Percentiles rank a stretch among this genome's conserved stretches.
Evolutionary conservation across 768 basidiomycete species (phyloP).

Genomic region (Podaxis mareebaensis): DNA sequence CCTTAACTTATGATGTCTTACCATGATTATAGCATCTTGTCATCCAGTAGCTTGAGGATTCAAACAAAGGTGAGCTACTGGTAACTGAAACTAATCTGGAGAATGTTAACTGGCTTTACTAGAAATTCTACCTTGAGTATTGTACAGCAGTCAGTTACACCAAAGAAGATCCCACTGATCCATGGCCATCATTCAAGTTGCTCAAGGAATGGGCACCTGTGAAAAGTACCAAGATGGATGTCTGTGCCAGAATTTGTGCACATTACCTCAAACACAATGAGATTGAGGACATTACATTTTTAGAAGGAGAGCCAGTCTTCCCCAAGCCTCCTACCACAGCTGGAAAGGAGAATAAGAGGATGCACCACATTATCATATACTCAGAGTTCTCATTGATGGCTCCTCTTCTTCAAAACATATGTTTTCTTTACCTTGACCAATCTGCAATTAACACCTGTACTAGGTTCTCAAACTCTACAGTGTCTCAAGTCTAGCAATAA

Average conservation of each 20-base stretch:
- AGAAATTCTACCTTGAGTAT: constrained; percentile 21
- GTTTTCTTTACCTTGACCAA: neutral
- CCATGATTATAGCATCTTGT: neutral
- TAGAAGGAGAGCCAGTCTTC: neutral
- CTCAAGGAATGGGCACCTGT: constrained; percentile 17
- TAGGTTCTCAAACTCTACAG: neutral
- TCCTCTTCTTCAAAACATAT: neutral
- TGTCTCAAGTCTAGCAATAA: neutral
- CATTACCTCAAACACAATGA: neutral
- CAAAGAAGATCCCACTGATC: neutral
- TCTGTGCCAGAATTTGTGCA: neutral
- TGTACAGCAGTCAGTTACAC: constrained; percentile 14
- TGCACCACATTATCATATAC: neutral
- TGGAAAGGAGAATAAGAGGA: neutral
- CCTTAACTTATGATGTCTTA: neutral
- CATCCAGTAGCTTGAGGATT: neutral
- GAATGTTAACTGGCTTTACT: neutral
- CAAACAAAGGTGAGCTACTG: neutral
- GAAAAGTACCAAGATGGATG: constrained; percentile 8
- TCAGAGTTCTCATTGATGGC: neutral
- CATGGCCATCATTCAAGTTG: constrained; percentile 11
- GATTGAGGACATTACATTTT: neutral
- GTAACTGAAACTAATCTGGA: neutral
- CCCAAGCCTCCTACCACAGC: neutral
- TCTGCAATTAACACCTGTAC: neutral